These are phyloP conservation scores for Closterium sp. DNA, from an alignment of 139 green algal species.

Conservation along the genomic window DNA sequence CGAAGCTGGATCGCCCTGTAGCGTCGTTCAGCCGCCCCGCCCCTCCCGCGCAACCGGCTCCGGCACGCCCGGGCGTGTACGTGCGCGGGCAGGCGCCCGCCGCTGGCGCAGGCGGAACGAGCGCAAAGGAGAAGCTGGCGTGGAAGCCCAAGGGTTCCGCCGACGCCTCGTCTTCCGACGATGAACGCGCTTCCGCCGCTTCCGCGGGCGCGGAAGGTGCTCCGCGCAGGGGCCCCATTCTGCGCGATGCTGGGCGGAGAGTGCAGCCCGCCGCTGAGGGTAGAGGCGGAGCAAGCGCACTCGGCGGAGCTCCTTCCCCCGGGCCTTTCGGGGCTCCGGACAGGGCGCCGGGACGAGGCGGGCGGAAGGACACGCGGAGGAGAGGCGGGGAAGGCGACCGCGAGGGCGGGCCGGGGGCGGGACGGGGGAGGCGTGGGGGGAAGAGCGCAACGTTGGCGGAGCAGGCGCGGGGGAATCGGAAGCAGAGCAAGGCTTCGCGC, in stretches of 20 bases:
- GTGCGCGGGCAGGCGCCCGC: background rate
- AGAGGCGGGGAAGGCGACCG: background rate
- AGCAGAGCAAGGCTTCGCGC: slow-evolving; percentile 37
- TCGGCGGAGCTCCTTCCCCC: background rate
- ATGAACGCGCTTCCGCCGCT: background rate
- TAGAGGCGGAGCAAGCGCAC: background rate
- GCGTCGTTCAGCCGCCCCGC: background rate
- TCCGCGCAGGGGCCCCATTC: background rate
- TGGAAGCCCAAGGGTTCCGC: background rate
- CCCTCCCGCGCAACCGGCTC: background rate
- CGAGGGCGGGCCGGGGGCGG: background rate
- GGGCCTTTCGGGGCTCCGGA: background rate
- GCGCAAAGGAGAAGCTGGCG: background rate
- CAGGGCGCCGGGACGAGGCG: background rate
- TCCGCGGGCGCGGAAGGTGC: background rate
- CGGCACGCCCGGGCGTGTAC: background rate
- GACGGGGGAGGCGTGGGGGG: background rate
- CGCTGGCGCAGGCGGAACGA: background rate
- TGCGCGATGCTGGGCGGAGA: background rate
- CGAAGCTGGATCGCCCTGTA: background rate
- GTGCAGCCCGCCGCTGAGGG: background rate
- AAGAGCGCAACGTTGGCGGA: background rate
- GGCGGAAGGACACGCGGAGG: background rate
- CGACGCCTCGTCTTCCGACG: background rate
- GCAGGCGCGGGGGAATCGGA: slow-evolving; percentile 13